Evolutionary conservation across 2,329 filamentous ascomycete genomes (phyloP).

Genomic region (Pleurostoma richardsiae): DNA sequence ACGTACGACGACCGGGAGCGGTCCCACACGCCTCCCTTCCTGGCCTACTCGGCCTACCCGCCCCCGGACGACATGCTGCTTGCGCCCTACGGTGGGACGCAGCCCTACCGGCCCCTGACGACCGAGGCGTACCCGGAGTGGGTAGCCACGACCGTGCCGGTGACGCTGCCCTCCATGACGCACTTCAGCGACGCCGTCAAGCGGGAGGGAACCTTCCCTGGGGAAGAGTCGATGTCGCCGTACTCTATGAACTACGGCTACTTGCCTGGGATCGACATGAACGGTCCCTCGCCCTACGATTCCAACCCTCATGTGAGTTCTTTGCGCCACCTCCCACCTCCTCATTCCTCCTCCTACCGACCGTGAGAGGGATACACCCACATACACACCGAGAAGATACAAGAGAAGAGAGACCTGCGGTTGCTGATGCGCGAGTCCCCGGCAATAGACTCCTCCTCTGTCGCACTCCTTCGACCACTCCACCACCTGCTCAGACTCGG

Average conservation of each 20-base stretch:
- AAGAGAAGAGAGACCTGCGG: constrained; percentile 14
- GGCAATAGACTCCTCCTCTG: constrained; percentile 66
- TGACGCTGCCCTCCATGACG: constrained; percentile 60
- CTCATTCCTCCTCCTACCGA: constrained; percentile 5
- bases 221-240: constrained; percentile 56
- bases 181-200: constrained; percentile 63
- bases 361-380: constrained; percentile 1
- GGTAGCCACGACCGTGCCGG: constrained; percentile 48
- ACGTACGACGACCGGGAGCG: constrained; percentile 61
- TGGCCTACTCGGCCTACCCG: constrained; percentile 62
- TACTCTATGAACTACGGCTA: constrained; percentile 62
- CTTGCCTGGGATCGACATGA: constrained; percentile 60
- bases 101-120: constrained; percentile 46
- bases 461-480: constrained; percentile 70
- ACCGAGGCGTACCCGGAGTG: constrained; percentile 53
- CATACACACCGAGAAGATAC: not conserved
- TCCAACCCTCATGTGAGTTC: constrained; percentile 72
- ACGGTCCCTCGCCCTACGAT: constrained; percentile 57
- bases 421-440: constrained; percentile 40
- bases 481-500: constrained; percentile 52
- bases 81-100: constrained; percentile 50
- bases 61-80: constrained; percentile 61
- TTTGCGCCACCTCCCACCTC: constrained; percentile 36
- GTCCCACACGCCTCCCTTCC: constrained; percentile 67
- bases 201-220: constrained; percentile 54